A percentile compares a stretch with the other conserved stretches of the same genome.
These are phyloP conservation scores for Lactifluus pinguis DNA, from an alignment of 768 basidiomycete species.

Conservation along the genomic window DNA sequence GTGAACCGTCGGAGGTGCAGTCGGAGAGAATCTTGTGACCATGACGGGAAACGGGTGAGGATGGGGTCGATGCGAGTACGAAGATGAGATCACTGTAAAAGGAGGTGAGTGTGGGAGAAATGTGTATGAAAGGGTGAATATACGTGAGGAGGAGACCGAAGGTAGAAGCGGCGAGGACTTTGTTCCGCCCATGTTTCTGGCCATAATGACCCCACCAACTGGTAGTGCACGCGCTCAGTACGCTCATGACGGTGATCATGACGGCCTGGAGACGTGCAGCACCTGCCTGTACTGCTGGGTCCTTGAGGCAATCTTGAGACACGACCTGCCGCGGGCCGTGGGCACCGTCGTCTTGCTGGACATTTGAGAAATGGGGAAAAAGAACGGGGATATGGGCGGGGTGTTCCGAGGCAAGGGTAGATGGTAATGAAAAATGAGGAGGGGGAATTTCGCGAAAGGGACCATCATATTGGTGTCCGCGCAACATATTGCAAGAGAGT, in stretches of 20 bases:
- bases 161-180: slow-evolving; percentile 56
- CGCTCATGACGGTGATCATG: slow-evolving; percentile 69
- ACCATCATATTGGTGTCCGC: slow-evolving; percentile 35
- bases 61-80: slow-evolving; percentile 61
- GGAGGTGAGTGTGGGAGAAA: neutral
- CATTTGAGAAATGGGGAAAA: slow-evolving; percentile 13
- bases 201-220: slow-evolving; percentile 83
- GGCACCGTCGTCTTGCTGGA: slow-evolving; percentile 24
- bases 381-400: neutral
- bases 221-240: slow-evolving; percentile 72
- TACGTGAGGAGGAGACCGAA: slow-evolving; percentile 69
- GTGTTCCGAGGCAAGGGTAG: neutral
- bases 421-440: neutral
- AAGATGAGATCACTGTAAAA: slow-evolving; percentile 63
- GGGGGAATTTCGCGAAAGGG: slow-evolving; percentile 14
- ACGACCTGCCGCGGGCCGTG: slow-evolving; percentile 33
- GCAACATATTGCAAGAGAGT: slow-evolving; percentile 57
- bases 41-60: slow-evolving; percentile 48
- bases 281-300: slow-evolving; percentile 54
- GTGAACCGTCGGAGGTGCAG: too few species aligned
- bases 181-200: slow-evolving; percentile 68
- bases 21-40: slow-evolving; percentile 54
- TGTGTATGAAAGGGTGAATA: slow-evolving; percentile 32
- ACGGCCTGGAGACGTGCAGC: slow-evolving; percentile 67
- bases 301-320: slow-evolving; percentile 32